phyloP scores from a whole-genome alignment of 2,329 filamentous ascomycete genomes.

The Aspergillus novofumigatus region DNA sequence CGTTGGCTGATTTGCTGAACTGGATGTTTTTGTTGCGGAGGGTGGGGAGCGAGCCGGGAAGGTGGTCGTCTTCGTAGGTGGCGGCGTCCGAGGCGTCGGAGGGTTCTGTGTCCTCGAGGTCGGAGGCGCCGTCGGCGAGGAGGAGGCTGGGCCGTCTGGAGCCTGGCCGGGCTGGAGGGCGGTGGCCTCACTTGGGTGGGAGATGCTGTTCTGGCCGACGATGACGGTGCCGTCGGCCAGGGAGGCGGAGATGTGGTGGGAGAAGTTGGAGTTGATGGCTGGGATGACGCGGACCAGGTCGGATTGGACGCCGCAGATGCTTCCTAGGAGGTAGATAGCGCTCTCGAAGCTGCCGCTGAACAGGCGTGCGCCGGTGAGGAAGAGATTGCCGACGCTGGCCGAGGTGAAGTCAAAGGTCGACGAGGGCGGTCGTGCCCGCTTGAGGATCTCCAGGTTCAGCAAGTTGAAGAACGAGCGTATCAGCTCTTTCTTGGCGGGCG shows the following conservation, averaged over 20 bases:
- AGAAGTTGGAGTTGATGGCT: conserved; percentile 91
- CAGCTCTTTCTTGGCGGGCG: conserved; percentile 69
- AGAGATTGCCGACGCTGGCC: conserved; percentile 74
- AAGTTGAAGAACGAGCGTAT: conserved; percentile 73
- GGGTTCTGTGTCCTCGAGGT: conserved; percentile 27
- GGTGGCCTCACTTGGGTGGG: conserved; percentile 70
- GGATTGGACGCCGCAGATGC: conserved; percentile 77
- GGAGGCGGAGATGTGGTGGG: conserved; percentile 85
- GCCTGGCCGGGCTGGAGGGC: conserved; percentile 34
- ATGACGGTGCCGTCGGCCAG: conserved; percentile 73
- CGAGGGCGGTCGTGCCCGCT: conserved; percentile 63
- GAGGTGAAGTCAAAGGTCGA: conserved; percentile 74
- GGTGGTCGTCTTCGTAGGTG: conserved; percentile 44
- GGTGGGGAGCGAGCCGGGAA: conserved; percentile 66
- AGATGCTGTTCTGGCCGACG: conserved; percentile 88
- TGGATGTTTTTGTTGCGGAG: conserved; percentile 75
- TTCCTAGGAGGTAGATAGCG: conserved; percentile 82
- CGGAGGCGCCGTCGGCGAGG: conserved; percentile 30
- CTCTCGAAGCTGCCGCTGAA: conserved; percentile 92
- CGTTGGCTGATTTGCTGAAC: conserved; percentile 75
- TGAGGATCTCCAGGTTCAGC: conserved; percentile 73
- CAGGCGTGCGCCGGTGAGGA: conserved; percentile 77
- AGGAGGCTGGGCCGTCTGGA: conserved; percentile 32
- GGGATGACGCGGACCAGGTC: conserved; percentile 73
- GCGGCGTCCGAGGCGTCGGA: conserved; percentile 30